Conservation (phyloP, 805 yeast species). For the Nakazawaea peltata region DNA sequence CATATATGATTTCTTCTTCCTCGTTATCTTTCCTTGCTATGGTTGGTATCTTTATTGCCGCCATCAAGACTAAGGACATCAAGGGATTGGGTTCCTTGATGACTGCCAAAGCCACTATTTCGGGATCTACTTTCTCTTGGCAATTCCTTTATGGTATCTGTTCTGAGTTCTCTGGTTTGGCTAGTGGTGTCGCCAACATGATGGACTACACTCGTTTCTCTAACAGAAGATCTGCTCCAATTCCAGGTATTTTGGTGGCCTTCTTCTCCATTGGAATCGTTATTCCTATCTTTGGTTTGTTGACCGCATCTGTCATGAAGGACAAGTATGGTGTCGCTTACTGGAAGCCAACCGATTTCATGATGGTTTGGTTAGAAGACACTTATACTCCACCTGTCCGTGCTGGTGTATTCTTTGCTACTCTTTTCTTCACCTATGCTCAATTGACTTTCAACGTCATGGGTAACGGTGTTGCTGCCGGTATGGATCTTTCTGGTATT, state of each 20-base stretch:
- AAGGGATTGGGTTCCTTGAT: constrained; percentile 17
- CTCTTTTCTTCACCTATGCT: constrained; percentile 25
- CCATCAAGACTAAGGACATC: constrained; percentile 20
- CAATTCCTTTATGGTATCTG: constrained; percentile 31
- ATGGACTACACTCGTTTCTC: constrained; percentile 34
- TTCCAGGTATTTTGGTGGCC: constrained; percentile 23
- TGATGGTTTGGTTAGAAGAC: constrained; percentile 17
- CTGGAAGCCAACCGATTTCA: constrained; percentile 31
- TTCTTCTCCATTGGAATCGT: constrained; percentile 27
- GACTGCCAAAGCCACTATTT: constrained; percentile 13
- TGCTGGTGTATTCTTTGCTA: constrained; percentile 33
- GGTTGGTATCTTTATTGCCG: constrained; percentile 23
- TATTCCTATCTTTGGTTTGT: constrained; percentile 31
- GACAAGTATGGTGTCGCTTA: constrained; percentile 26
- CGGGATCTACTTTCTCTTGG: constrained; percentile 26
- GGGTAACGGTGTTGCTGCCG: constrained; percentile 29
- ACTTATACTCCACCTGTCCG: constrained; percentile 26
- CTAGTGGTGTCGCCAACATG: constrained; percentile 31
- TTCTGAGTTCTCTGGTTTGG: constrained; percentile 31
- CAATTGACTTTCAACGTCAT: constrained; percentile 27
- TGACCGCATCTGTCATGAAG: constrained; percentile 26
- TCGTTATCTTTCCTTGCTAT: constrained; percentile 17
- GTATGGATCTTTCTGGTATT: constrained; percentile 34
- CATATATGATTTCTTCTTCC: constrained; percentile 16
- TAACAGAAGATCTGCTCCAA: constrained; percentile 8